Conservation (phyloP, 2,329 filamentous ascomycete species). For the Aspergillus sp. region DNA sequence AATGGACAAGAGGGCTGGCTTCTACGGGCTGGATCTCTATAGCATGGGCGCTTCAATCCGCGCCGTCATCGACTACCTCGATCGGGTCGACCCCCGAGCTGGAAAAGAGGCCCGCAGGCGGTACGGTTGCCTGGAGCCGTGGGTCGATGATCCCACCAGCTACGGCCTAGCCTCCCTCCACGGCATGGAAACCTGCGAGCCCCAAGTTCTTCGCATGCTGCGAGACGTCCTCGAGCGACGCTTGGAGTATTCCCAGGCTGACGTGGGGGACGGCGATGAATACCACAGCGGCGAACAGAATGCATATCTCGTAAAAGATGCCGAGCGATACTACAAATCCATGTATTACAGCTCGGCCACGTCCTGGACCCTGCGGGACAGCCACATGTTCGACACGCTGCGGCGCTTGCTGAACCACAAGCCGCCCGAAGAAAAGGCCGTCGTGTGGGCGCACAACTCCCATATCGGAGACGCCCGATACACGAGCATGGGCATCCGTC, state of each 20-base stretch:
- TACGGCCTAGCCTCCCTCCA: constrained; percentile 39
- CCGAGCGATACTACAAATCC: constrained; percentile 43
- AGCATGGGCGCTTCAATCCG: constrained; percentile 40
- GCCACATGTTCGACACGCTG: constrained; percentile 45
- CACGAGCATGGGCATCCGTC: constrained; percentile 39
- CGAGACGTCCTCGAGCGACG: constrained; percentile 35
- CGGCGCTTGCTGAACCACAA: constrained; percentile 36
- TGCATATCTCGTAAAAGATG: constrained; percentile 40
- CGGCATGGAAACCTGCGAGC: constrained; percentile 39
- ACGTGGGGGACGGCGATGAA: constrained; percentile 34
- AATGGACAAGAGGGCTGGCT: constrained; percentile 25
- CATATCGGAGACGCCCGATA: constrained; percentile 47
- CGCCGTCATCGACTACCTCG: constrained; percentile 42
- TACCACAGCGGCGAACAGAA: constrained; percentile 45
- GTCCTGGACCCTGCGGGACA: constrained; percentile 45
- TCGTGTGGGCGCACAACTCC: constrained; percentile 48
- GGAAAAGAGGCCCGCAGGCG: constrained; percentile 36
- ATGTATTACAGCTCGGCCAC: constrained; percentile 44
- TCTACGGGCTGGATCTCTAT: constrained; percentile 47
- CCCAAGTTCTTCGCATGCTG: constrained; percentile 38
- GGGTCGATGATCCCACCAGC: constrained; percentile 41
- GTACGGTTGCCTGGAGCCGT: constrained; percentile 40
- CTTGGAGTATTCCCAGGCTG: constrained; percentile 30
- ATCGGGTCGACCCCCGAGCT: constrained; percentile 35
- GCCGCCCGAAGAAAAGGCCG: constrained; percentile 33